Evolutionary conservation across 176 grass and related monocot genomes (phyloP).

Genomic region (Coix lacrymajobi): DNA sequence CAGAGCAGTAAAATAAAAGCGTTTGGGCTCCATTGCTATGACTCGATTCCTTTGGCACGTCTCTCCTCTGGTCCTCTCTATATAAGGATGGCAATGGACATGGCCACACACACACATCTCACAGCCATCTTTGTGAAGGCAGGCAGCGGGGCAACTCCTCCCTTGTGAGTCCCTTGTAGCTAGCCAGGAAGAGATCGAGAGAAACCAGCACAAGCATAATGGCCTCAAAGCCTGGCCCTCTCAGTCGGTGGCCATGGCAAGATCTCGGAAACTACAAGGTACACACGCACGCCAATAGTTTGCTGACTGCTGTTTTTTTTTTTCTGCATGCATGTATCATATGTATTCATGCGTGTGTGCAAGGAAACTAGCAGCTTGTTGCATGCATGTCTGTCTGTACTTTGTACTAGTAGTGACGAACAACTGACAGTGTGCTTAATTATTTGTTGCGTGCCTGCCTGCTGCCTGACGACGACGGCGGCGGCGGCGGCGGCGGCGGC

Average conservation of each 20-base stretch:
- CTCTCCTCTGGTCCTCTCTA: not conserved
- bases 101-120: not conserved
- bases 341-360: too few species aligned
- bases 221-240: constrained; percentile 47
- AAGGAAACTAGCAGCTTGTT: too few species aligned
- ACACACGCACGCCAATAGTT: not conserved
- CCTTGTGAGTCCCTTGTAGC: not conserved
- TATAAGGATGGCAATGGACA: not conserved
- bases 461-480: not conserved
- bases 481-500: too few species aligned
- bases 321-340: too few species aligned
- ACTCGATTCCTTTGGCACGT: not conserved
- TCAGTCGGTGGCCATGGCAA: constrained; percentile 66
- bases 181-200: not conserved
- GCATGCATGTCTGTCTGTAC: too few species aligned
- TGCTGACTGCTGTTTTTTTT: too few species aligned
- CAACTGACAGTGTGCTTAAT: too few species aligned
- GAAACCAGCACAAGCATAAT: not conserved
- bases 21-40: not conserved
- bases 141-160: too few species aligned
- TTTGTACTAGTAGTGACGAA: too few species aligned
- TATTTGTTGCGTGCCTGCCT: too few species aligned
- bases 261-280: constrained; percentile 66
- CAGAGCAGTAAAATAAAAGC: not conserved
- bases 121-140: not conserved